phyloP scores from a whole-genome alignment of 1,284 basidiomycete genomes.

The Polyporus tsugae region DNA sequence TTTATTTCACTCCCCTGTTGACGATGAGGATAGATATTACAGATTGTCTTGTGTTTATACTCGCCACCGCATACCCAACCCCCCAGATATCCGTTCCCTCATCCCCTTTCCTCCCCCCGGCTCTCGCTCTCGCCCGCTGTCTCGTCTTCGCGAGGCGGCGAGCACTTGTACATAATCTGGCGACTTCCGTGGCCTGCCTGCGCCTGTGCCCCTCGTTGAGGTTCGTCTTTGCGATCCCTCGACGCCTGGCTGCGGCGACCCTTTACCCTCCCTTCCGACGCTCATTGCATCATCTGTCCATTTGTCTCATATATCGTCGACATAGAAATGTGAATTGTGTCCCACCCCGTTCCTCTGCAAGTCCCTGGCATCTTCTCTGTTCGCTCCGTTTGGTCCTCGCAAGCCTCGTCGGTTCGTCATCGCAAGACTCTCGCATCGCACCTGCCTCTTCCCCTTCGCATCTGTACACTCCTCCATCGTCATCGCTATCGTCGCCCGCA shows the following conservation, averaged over 20 bases:
- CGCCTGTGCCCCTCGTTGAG: constrained; percentile 9
- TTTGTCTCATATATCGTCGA: constrained; percentile 32
- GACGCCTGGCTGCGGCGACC: constrained; percentile 1
- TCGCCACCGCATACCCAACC: constrained; percentile 34
- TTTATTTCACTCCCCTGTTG: not conserved
- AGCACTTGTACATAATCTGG: constrained; percentile 27
- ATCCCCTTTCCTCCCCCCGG: constrained; percentile 4
- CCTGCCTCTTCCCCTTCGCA: constrained; percentile 4
- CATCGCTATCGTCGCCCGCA: constrained; percentile 3
- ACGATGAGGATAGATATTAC: not conserved
- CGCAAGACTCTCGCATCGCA: not conserved
- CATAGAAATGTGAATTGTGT: constrained; percentile 34
- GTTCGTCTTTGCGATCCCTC: not conserved
- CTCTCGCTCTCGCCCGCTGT: constrained; percentile 2
- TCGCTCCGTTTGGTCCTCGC: constrained; percentile 11
- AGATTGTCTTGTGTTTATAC: constrained; percentile 34
- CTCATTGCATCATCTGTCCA: constrained; percentile 35
- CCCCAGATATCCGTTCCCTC: constrained; percentile 25
- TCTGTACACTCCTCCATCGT: constrained; percentile 12
- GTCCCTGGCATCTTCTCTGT: constrained; percentile 18
- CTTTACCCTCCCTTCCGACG: constrained; percentile 34
- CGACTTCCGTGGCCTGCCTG: constrained; percentile 16
- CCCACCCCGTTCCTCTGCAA: constrained; percentile 6
- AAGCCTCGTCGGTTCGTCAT: constrained; percentile 8
- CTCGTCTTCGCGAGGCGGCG: constrained; percentile 5